Evolutionary conservation across 2,329 filamentous ascomycete genomes (phyloP).

Genomic region (Pseudopithomyces maydicus): DNA sequence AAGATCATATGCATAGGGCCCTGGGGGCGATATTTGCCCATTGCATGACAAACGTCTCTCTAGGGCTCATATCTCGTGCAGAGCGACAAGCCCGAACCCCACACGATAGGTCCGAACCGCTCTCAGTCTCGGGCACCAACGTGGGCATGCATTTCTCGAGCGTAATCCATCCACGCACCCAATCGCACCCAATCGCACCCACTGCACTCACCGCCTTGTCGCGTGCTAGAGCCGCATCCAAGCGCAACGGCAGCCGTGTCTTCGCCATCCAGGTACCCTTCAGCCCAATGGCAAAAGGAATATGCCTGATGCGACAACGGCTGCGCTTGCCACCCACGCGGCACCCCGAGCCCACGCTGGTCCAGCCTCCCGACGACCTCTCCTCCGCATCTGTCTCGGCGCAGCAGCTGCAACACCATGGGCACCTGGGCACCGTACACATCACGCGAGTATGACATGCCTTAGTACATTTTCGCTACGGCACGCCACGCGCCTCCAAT

Average conservation of each 20-base stretch:
- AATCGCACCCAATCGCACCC: not conserved
- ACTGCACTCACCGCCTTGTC: not conserved
- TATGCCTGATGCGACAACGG: not conserved
- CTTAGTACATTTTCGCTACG: slow-evolving; percentile 19
- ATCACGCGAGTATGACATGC: slow-evolving; percentile 19
- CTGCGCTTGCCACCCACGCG: too few relatives aligned
- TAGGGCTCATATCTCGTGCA: too few relatives aligned
- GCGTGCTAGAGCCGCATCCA: not conserved
- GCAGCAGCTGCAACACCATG: not conserved
- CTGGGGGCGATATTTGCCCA: too few relatives aligned
- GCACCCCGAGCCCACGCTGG: too few relatives aligned
- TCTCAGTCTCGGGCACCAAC: not conserved
- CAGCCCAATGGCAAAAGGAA: not conserved
- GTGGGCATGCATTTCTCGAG: not conserved
- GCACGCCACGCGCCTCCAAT: slow-evolving; percentile 1
- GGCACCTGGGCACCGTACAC: not conserved
- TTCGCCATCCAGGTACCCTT: not conserved
- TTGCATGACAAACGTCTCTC: too few relatives aligned
- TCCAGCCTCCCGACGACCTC: too few relatives aligned
- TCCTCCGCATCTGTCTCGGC: not conserved
- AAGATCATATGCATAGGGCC: too few relatives aligned
- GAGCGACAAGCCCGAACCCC: not conserved
- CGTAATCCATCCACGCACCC: not conserved
- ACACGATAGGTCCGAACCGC: not conserved
- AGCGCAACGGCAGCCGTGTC: not conserved